Base-by-base conservation (phyloP, 75 land plant genomes). In the Selaginella moellendorffii region DNA sequence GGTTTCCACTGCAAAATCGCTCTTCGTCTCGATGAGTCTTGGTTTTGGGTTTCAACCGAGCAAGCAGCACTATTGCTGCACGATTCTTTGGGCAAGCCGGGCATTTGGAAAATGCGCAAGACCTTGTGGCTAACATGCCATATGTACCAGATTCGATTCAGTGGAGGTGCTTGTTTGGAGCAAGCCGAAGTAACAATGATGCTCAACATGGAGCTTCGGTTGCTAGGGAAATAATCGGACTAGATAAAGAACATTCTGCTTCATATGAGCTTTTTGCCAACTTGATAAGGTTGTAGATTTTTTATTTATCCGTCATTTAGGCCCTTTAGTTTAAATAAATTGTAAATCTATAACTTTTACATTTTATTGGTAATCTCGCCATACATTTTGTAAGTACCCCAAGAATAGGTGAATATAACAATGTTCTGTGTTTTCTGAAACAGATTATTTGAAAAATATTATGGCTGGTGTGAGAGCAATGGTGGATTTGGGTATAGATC, bases 21-120 rank as follows among this genome's bases (percentile, higher is more conserved):
- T 26, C 31, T 67, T 67, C 28, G 27, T 24, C 17, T 17, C 5
- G 12, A 67, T 67, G 69, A 67, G 29, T 27, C 28, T 61, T 8
- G 28, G 12, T 21, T 68, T 64, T 63, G 12, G 8, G 18, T 64
- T 68, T 2, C 22, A 12, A 1, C 70, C 70, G 28, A 64, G 29
- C 24, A 65, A 27, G 28, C 65, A 68, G 14, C 70, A 68, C 26
- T 68, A 63, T 63, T 21, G 20, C 5, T 68, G 70, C 52, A 64
- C 64, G 68, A 54, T 68, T 67, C 27, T 62, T 67, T 28, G 69
- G 65, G n/a, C 68, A 65, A 24, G 64, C 69, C 9, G 69, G 69
- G 17, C 8, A 28, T 10, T 17, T 67, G 0, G 24, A 67, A 0
- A 65, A 67, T 22, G 69, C 68, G 14, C 1, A 26, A 21, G 68